phyloP scores from a whole-genome alignment of 2,329 filamentous ascomycete species.

The Trichoderma endophyticum region DNA sequence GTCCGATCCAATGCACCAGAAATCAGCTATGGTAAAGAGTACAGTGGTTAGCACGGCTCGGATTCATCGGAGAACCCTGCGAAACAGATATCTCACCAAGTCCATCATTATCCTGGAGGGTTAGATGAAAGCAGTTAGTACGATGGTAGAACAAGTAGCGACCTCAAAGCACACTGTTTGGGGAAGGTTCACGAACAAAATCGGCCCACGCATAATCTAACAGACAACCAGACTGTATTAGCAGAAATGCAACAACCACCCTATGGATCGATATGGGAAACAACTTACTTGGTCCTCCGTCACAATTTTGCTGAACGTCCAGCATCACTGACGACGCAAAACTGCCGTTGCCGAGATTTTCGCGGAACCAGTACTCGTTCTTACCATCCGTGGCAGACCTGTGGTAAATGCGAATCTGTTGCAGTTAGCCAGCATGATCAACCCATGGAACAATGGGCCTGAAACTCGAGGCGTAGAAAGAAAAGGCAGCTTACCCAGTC shows the following conservation, averaged over 20 bases:
- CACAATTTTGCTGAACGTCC: neutral
- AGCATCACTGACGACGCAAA: neutral
- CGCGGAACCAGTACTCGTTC: conserved; percentile 3
- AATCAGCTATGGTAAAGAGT: neutral
- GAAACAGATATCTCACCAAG: neutral
- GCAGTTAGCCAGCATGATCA: neutral
- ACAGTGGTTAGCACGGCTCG: neutral
- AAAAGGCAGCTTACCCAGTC: too few relatives aligned
- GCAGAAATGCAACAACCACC: neutral
- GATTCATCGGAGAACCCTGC: too few relatives aligned
- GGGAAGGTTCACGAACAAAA: neutral
- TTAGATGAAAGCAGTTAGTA: neutral
- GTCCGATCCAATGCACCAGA: neutral
- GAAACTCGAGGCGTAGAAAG: too few relatives aligned
- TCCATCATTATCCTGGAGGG: neutral
- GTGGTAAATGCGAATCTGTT: neutral
- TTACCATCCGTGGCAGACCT: neutral
- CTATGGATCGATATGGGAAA: neutral
- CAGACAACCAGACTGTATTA: too few relatives aligned
- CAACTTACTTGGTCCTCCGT: neutral
- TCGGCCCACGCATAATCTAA: neutral
- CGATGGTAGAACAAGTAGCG: neutral
- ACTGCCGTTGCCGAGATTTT: neutral
- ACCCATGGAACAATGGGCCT: neutral
- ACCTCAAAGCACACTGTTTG: neutral